Conservation (phyloP, 2,329 filamentous ascomycete genomes). For the Diplodia mutila region DNA sequence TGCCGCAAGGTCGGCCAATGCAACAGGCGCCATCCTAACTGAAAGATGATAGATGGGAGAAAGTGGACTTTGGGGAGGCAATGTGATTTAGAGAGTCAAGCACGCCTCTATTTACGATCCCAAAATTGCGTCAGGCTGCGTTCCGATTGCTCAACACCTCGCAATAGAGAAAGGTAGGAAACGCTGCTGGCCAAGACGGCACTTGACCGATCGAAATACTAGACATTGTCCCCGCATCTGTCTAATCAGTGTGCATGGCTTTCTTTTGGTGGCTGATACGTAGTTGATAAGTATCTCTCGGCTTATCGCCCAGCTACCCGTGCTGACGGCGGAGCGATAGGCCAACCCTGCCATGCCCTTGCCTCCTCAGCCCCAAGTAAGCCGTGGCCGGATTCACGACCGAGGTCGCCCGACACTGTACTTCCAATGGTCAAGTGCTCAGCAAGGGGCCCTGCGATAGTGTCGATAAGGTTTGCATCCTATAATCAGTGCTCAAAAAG, state of each 20-base stretch:
- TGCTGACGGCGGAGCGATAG: not conserved
- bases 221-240: not conserved
- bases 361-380: not conserved
- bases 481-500: not conserved
- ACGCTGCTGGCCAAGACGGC: not conserved
- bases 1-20: not conserved
- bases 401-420: not conserved
- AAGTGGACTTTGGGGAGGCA: not conserved
- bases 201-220: not conserved
- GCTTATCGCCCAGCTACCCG: constrained; percentile 22
- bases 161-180: not conserved
- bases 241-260: not conserved
- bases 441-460: not conserved
- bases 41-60: not conserved
- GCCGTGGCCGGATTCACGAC: no score
- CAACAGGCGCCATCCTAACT: constrained; percentile 11
- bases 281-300: constrained; percentile 13
- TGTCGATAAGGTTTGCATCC: not conserved
- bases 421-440: not conserved
- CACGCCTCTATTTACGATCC: not conserved
- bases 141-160: not conserved
- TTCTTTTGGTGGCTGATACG: not conserved
- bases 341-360: not conserved
- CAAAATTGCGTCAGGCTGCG: not conserved
- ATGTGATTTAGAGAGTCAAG: not conserved